Evolutionary conservation across 2,329 filamentous ascomycete genomes (phyloP).

Genomic region (Claviceps africana): DNA sequence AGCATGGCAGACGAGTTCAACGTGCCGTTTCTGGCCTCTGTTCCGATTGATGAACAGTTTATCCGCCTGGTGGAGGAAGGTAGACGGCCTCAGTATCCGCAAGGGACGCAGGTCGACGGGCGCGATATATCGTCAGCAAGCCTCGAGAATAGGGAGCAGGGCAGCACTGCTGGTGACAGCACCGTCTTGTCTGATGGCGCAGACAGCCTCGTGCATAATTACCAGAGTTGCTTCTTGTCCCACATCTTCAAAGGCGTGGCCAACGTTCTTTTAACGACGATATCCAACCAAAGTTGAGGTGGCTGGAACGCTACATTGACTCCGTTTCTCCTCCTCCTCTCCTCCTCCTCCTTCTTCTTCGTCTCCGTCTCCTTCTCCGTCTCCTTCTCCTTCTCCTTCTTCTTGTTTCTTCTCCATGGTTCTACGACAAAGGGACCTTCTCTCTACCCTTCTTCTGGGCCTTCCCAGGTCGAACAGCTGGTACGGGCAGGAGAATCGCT

Average conservation of each 20-base stretch:
- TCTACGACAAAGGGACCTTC: too few relatives aligned
- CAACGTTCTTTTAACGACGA: conserved; percentile 10
- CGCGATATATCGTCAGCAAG: conserved; percentile 28
- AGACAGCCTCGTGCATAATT: conserved; percentile 52
- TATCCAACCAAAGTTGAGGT: conserved; percentile 1
- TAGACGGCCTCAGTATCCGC: conserved; percentile 49
- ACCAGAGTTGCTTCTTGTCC: conserved; percentile 54
- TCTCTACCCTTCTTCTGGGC: too few relatives aligned
- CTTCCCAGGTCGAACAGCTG: too few relatives aligned
- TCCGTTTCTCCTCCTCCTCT: too few relatives aligned
- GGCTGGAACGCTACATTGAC: too few relatives aligned
- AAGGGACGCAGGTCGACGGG: conserved; percentile 49
- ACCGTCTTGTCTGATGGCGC: conserved; percentile 7
- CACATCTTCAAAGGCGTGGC: conserved; percentile 56
- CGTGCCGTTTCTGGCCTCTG: conserved; percentile 70
- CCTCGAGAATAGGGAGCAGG: conserved; percentile 5
- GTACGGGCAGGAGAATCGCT: too few relatives aligned
- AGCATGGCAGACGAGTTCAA: conserved; percentile 78
- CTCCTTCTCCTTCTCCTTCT: too few relatives aligned
- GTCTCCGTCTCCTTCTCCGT: too few relatives aligned
- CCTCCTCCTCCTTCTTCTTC: too few relatives aligned
- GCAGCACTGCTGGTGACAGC: conserved; percentile 10
- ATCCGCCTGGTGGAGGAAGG: conserved; percentile 72
- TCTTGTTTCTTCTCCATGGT: too few relatives aligned
- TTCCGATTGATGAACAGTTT: conserved; percentile 90